Evolutionary conservation across 164 flowering plant species (phyloP).

Genomic region (Brasenia schreberi): DNA sequence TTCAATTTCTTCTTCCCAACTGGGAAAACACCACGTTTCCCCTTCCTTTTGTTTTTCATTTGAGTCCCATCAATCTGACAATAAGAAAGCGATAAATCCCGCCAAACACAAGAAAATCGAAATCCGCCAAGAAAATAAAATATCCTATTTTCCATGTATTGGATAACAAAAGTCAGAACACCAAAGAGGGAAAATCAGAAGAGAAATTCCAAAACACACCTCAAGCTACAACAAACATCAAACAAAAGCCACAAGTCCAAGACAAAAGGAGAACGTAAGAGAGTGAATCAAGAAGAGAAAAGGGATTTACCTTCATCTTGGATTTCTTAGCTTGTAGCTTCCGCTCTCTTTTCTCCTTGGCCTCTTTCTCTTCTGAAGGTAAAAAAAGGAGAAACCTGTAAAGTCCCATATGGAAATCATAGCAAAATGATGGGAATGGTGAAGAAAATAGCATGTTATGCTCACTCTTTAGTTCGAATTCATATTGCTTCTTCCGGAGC

Average conservation of each 20-base stretch:
- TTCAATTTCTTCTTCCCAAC: constrained; percentile 90
- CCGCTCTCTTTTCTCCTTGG: constrained; percentile 47
- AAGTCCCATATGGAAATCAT: no score
- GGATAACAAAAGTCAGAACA: background rate
- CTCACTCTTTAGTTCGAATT: constrained; percentile 62
- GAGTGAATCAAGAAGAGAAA: background rate
- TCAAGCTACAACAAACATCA: background rate
- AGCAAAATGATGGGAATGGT: background rate
- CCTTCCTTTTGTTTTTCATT: constrained; percentile 44
- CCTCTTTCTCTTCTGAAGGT: constrained; percentile 57
- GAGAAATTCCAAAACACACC: background rate
- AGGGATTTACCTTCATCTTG: constrained; percentile 65
- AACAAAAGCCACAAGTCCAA: background rate
- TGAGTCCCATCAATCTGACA: constrained; percentile 55
- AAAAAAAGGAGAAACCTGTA: background rate
- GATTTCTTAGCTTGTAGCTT: constrained; percentile 75
- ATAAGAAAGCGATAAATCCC: background rate
- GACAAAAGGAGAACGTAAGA: background rate
- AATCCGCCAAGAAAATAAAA: background rate
- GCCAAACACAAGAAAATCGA: background rate
- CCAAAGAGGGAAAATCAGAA: background rate
- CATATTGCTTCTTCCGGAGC: constrained; percentile 56
- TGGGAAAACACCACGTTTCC: constrained; percentile 47
- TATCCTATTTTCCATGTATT: background rate
- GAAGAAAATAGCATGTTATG: background rate